A percentile compares a stretch with the other conserved stretches of the same genome.
phyloP scores from a whole-genome alignment of 768 basidiomycete species.

The Mycena belliarum region DNA sequence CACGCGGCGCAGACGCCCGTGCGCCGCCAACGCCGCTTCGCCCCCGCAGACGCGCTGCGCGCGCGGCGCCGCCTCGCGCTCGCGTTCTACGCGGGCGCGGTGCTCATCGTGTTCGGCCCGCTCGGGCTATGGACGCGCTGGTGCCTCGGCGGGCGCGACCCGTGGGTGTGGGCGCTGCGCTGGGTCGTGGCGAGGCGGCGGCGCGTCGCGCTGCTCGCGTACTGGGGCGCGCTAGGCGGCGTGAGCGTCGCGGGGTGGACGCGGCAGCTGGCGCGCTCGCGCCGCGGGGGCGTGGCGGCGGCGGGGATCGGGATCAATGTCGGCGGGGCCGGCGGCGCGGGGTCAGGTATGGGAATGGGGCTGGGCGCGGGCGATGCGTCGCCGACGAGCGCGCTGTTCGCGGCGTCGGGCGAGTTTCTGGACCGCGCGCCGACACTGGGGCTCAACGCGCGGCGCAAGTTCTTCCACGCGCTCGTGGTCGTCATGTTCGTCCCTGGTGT shows the following conservation, averaged over 20 bases:
- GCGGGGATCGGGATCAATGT: not conserved
- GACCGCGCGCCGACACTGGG: constrained; percentile 80
- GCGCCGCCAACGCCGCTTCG: constrained; percentile 78
- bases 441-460: constrained; percentile 92
- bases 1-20: constrained; percentile 87
- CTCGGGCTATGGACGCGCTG: constrained; percentile 93
- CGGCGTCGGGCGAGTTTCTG: constrained; percentile 75
- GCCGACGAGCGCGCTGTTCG: constrained; percentile 51
- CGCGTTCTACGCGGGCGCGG: constrained; percentile 78
- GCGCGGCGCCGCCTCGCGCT: constrained; percentile 83
- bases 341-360: not conserved
- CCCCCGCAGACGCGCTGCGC: constrained; percentile 83
- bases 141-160: constrained; percentile 79
- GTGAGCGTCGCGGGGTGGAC: constrained; percentile 96
- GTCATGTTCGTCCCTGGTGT: constrained; percentile 97
- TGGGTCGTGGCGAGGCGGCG: constrained; percentile 84
- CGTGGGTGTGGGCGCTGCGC: constrained; percentile 83
- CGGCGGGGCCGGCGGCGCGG: not conserved
- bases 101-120: constrained; percentile 76
- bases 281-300: constrained; percentile 28
- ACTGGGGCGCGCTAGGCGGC: constrained; percentile 81
- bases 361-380: not conserved
- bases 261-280: constrained; percentile 78
- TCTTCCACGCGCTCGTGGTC: constrained; percentile 94
- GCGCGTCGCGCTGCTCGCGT: constrained; percentile 72